Percentiles rank a stretch among this genome's conserved stretches.
These are phyloP conservation scores for Volvariella surrecta DNA, from an alignment of 1,284 basidiomycete genomes.

Conservation along the genomic window DNA sequence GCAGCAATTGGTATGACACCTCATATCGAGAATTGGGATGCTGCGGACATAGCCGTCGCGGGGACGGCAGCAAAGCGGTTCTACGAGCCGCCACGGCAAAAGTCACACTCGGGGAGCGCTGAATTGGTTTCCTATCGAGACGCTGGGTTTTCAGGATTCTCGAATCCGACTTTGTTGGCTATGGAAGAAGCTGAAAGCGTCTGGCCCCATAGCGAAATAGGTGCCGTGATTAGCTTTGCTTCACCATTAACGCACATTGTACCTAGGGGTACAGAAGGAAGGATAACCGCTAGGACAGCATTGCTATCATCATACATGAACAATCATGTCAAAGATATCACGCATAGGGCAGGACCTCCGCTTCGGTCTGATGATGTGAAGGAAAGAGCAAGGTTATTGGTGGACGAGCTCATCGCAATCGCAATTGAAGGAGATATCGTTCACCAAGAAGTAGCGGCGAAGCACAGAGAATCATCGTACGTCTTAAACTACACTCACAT, in stretches of 20 bases:
- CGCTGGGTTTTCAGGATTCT: constrained; percentile 16
- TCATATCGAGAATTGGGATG: constrained; percentile 13
- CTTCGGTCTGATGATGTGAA: no score
- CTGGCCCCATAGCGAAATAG: constrained; percentile 11
- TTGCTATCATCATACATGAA: neutral
- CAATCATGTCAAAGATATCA: neutral
- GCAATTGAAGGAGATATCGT: neutral
- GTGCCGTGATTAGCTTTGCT: constrained; percentile 13
- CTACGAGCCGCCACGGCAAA: constrained; percentile 11
- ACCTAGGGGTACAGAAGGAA: constrained; percentile 3
- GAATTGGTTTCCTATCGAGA: constrained; percentile 14
- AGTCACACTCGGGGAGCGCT: constrained; percentile 1
- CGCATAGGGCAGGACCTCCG: neutral
- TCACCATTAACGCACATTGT: constrained; percentile 11
- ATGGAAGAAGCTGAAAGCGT: constrained; percentile 10
- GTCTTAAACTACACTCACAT: no score
- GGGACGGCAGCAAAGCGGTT: constrained; percentile 13
- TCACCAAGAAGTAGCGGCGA: neutral
- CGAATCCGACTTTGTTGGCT: constrained; percentile 14
- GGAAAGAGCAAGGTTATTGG: no score
- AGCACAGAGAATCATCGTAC: no score
- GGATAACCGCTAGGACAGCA: neutral
- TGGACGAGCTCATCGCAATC: no score
- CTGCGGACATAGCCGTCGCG: constrained; percentile 15
- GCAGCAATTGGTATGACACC: constrained; percentile 5